Conservation (phyloP, 495 filamentous ascomycete genomes). For the Penicillium robsamsonii region DNA sequence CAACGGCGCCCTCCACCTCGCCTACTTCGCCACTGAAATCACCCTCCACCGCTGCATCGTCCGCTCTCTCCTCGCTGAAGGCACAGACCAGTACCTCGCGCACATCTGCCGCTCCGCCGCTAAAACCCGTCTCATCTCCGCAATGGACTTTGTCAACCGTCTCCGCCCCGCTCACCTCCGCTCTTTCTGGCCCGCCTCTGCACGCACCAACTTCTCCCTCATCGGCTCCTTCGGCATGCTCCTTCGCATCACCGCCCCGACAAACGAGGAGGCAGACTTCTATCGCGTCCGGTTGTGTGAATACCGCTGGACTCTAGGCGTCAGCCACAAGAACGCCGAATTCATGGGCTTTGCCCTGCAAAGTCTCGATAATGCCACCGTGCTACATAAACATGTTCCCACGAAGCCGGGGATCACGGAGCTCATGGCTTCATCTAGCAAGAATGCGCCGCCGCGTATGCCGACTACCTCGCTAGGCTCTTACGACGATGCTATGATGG, state of each 20-base stretch:
- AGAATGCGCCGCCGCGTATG: slow-evolving; percentile 24
- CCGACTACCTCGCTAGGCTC: slow-evolving; percentile 5
- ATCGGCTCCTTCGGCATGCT: slow-evolving; percentile 60
- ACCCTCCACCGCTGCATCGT: slow-evolving; percentile 61
- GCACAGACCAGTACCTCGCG: slow-evolving; percentile 59
- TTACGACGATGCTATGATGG: slow-evolving; percentile 29
- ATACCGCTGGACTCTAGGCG: slow-evolving; percentile 90
- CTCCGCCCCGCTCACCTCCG: slow-evolving; percentile 52
- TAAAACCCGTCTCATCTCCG: slow-evolving; percentile 55
- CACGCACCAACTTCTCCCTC: slow-evolving; percentile 53
- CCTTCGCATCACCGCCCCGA: slow-evolving; percentile 82
- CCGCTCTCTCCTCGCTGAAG: slow-evolving; percentile 45
- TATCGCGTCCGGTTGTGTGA: slow-evolving; percentile 82
- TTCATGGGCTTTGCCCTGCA: slow-evolving; percentile 58
- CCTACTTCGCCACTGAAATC: slow-evolving; percentile 62
- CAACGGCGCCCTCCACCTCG: slow-evolving; percentile 57
- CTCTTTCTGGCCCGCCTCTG: slow-evolving; percentile 56
- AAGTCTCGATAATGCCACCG: slow-evolving; percentile 45
- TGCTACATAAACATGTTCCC: slow-evolving; percentile 49
- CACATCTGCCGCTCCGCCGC: slow-evolving; percentile 92
- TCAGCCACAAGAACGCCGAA: slow-evolving; percentile 76
- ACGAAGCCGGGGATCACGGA: slow-evolving; percentile 49
- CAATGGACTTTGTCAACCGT: slow-evolving; percentile 59
- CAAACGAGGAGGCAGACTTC: slow-evolving; percentile 91
- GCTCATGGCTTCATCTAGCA: slow-evolving; percentile 42